A percentile compares a stretch with the other conserved stretches of the same genome.
These are phyloP conservation scores for Xylaria sp. DNA, from an alignment of 2,329 filamentous ascomycete species.

Conservation along the genomic window DNA sequence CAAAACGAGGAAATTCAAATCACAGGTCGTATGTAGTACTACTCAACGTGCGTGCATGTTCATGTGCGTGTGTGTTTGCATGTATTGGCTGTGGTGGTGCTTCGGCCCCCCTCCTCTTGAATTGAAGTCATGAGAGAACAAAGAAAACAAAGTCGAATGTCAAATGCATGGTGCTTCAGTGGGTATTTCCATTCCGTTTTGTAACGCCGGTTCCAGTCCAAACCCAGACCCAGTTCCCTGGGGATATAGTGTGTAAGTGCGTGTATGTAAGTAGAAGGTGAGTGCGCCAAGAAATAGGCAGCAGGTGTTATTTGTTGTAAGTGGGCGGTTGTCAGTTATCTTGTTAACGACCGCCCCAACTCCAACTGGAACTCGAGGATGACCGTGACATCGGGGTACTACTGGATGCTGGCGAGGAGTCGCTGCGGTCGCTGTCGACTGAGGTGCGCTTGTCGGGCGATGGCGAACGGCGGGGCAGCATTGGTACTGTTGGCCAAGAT, in stretches of 20 bases:
- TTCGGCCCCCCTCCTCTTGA: background rate
- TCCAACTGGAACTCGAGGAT: conserved; percentile 52
- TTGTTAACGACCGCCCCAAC: conserved; percentile 45
- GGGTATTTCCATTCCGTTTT: conserved; percentile 30
- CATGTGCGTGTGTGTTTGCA: background rate
- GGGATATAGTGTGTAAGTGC: conserved; percentile 9
- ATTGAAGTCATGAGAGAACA: background rate
- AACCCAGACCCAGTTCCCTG: conserved; percentile 8
- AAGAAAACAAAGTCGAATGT: background rate
- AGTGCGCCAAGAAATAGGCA: background rate
- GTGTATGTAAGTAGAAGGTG: background rate
- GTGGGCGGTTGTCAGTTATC: background rate
- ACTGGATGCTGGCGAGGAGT: conserved; percentile 40
- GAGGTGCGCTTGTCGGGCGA: conserved; percentile 58
- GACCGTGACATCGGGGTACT: conserved; percentile 47
- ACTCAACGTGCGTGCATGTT: background rate
- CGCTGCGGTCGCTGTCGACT: conserved; percentile 60
- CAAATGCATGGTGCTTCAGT: conserved; percentile 13
- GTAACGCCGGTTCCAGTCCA: conserved; percentile 18
- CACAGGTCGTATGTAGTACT: background rate
- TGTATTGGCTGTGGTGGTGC: background rate
- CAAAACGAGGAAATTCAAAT: background rate
- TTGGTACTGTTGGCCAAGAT: conserved; percentile 28
- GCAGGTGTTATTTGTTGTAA: background rate
- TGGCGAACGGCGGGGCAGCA: conserved; percentile 48